Conservation (phyloP, 2,329 filamentous ascomycete species). For the Calonectria pseudoreteaudii region DNA sequence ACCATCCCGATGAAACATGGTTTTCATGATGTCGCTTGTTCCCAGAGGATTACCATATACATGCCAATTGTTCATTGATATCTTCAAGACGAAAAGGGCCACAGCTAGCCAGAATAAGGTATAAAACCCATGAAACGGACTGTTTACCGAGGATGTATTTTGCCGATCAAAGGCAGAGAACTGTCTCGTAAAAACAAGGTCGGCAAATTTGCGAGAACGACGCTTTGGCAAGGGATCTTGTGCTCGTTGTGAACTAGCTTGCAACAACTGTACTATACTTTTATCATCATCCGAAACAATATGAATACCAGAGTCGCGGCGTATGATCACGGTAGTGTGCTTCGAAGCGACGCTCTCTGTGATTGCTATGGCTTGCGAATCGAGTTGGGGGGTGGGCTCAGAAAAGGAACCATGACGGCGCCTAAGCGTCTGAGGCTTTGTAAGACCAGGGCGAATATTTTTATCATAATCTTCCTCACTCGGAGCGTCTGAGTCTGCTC, state of each 20-base stretch:
- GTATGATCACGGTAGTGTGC: neutral
- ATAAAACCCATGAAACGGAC: constrained; percentile 83
- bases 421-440: constrained; percentile 31
- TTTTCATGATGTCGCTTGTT: constrained; percentile 76
- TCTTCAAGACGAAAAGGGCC: constrained; percentile 73
- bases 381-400: neutral
- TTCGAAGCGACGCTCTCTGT: constrained; percentile 8
- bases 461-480: constrained; percentile 62
- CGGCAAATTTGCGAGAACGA: constrained; percentile 50
- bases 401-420: constrained; percentile 27
- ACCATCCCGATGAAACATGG: constrained; percentile 71
- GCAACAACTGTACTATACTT: constrained; percentile 44
- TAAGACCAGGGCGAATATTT: constrained; percentile 44
- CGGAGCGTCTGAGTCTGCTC: constrained; percentile 52
- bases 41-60: constrained; percentile 77
- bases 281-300: constrained; percentile 46
- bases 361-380: constrained; percentile 24
- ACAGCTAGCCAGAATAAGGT: constrained; percentile 82
- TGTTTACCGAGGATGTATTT: constrained; percentile 72
- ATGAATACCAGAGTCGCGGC: constrained; percentile 40
- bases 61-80: constrained; percentile 76
- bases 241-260: constrained; percentile 37
- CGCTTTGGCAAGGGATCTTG: constrained; percentile 33
- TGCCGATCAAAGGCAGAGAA: constrained; percentile 82
- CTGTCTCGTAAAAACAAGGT: constrained; percentile 76